Evolutionary conservation across 305 asterid species (phyloP), one percentile per base, ranked within the genome.

Genomic region (Fraxinus sp.): DNA sequence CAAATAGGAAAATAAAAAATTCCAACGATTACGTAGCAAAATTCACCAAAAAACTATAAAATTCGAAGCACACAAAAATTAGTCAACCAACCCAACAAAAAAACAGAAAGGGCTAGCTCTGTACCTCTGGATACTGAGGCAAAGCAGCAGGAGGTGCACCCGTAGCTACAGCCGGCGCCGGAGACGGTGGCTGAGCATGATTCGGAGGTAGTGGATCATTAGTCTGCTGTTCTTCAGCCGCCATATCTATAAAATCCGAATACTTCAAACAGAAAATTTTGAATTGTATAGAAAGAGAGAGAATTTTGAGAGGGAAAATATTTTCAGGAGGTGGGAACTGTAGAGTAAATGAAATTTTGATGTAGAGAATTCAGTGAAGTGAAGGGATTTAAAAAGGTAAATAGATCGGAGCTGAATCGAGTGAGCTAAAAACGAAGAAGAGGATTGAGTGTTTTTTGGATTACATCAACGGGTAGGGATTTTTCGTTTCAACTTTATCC

Each of bases 101-200:
- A 52, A n/a, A 8, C 7, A 5, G 11, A 35, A 7, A 24, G 1
- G 16, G 18, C 0, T 7, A 55, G 3, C 33, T 24, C 72, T 7
- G 18, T 86, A 93, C 97, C 92, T 91, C 94, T 1, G 92, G 95
- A 39, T 93, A 93, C 10, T 76, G 90, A 11, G 95, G 97, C 55
- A 91, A 71, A 4, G 84, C 14, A 6, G 70, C 2, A n/a, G 90
- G 26, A 4, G 76, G 46, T 7, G 14, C n/a, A 22, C 68, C 72
- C 4, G 80, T 18, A 4, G 79, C 62, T 0, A 4, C 9, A 22
- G 68, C 62, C 0, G 82, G 62, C 1, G 82, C 77, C 41, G 88
- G 84, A 3, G 86, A 78, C 44, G 84, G 81, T 14, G 85, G 35
- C 24, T 78, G 89, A 81, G 85, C 30, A 77, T 35, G 81, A 87